Base-by-base conservation (phyloP, 2,329 filamentous ascomycete genomes). In the Pseudocercospora eumusae region DNA sequence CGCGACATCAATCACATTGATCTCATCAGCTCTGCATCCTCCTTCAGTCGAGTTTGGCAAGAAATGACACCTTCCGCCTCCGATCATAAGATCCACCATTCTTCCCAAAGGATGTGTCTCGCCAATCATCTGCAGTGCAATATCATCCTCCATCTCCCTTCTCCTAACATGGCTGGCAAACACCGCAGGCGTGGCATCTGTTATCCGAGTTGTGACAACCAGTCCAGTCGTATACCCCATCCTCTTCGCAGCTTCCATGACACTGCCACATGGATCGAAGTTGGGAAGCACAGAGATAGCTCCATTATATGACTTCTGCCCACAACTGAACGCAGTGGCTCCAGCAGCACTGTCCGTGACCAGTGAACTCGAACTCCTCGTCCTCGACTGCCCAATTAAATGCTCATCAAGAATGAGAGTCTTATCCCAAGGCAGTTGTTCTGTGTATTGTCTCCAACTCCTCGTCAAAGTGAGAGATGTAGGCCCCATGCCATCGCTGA, bases 301-400 rank as follows among this genome's bases (percentile, higher is more conserved):
- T 53, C 92, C 92, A 73, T 99, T 99, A 80, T 99, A 99, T 75
- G 89, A 96, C 85, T 99, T 99, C 73, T 83, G 79, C 20, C 87
- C 93, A 72, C 95, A 99, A 2, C 91, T 92, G 76, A 99, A 99
- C 0, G 95, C 95, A 0, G 95, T 99, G 2, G 95, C 95, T 40
- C 95, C 95, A n/a, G 95, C 95, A 4, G 95, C 95, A 62, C 91
- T 96, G 77, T 99, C 95, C 1, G 95, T 99, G 57, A 99, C 89
- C 64, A 98, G 81, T 61, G 89, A 93, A 72, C 85, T 92, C 68
- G 86, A 88, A 57, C 91, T 96, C 60, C 92, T 84, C 20, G 95
- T 99, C 63, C 95, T 85, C 66, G 90, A 96, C 61, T 90, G 89
- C 58, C 95, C 95, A 80, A 96, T 93, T 64, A 96, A 86, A 76